Evolutionary conservation across 192 early-diverging fungal species (phyloP).

Genomic region (Backusella westeae): DNA sequence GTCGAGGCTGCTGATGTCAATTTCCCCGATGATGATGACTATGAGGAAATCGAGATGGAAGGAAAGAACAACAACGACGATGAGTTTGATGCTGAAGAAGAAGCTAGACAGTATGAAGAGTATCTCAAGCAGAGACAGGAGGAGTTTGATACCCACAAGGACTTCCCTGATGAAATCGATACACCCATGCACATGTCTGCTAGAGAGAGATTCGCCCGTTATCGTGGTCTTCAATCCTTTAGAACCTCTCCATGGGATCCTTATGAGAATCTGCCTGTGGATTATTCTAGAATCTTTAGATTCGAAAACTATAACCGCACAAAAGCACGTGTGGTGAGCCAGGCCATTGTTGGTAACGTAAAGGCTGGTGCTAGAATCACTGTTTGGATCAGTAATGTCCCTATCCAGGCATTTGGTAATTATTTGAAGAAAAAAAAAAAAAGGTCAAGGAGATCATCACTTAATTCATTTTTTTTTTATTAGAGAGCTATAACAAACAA

Average conservation of each 20-base stretch:
- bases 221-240: conserved; percentile 93
- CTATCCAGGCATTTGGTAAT: conserved; percentile 53
- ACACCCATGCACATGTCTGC: conserved; percentile 87
- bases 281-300: conserved; percentile 96
- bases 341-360: conserved; percentile 44
- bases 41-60: conserved; percentile 49
- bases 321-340: conserved; percentile 67
- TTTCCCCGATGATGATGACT: conserved; percentile 50
- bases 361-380: conserved; percentile 72
- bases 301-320: conserved; percentile 88
- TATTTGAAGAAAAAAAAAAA: neutral
- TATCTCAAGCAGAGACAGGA: conserved; percentile 64
- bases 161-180: conserved; percentile 98
- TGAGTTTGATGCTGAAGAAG: conserved; percentile 41
- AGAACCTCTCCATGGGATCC: conserved; percentile 97
- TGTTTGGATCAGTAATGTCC: conserved; percentile 67
- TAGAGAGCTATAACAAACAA: conserved; percentile 47
- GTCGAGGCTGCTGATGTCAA: conserved; percentile 24
- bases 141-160: conserved; percentile 67
- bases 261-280: conserved; percentile 95
- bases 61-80: conserved; percentile 24
- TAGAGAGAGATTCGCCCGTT: conserved; percentile 85
- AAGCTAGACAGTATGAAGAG: conserved; percentile 47
- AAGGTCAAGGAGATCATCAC: neutral
- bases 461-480: neutral